Percentiles rank a stretch among this genome's conserved stretches.
These are phyloP conservation scores for Neonectria sp. DNA, from an alignment of 2,329 filamentous ascomycete species.

Conservation along the genomic window DNA sequence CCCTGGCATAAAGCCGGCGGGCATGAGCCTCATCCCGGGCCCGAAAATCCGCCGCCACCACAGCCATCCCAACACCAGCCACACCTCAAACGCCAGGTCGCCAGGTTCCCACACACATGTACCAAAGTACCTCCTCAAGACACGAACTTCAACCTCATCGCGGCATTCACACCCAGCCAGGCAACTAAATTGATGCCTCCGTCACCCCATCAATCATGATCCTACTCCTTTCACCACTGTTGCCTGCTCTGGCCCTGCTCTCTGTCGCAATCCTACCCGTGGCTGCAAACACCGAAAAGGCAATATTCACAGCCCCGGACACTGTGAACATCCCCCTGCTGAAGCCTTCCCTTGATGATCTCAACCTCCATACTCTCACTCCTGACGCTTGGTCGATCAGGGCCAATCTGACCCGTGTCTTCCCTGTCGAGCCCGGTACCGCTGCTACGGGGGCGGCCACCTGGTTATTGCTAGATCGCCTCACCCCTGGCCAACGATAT, in stretches of 20 bases:
- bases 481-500: slow-evolving; percentile 83
- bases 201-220: slow-evolving; percentile 30
- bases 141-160: slow-evolving; percentile 5
- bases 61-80: slow-evolving; percentile 3
- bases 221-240: neutral
- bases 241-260: slow-evolving; percentile 34
- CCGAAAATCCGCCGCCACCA: slow-evolving; percentile 22
- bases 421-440: slow-evolving; percentile 67
- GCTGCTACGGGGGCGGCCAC: slow-evolving; percentile 72
- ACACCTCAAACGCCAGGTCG: neutral
- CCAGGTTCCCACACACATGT: neutral
- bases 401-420: slow-evolving; percentile 76
- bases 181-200: neutral
- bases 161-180: neutral
- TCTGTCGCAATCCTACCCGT: slow-evolving; percentile 29
- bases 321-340: slow-evolving; percentile 66
- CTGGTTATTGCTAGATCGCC: slow-evolving; percentile 83
- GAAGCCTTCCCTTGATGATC: slow-evolving; percentile 61
- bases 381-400: slow-evolving; percentile 70
- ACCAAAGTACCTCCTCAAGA: slow-evolving; percentile 2
- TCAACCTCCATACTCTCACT: slow-evolving; percentile 77
- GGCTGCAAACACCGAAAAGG: slow-evolving; percentile 88
- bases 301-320: slow-evolving; percentile 84
- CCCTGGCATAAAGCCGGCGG: slow-evolving; percentile 10
- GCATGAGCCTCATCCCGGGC: slow-evolving; percentile 23